Evolutionary conservation across 2,329 filamentous ascomycete genomes (phyloP), one percentile per base, ranked within the genome.

Genomic region (Stagonosporopsis tanaceti): DNA sequence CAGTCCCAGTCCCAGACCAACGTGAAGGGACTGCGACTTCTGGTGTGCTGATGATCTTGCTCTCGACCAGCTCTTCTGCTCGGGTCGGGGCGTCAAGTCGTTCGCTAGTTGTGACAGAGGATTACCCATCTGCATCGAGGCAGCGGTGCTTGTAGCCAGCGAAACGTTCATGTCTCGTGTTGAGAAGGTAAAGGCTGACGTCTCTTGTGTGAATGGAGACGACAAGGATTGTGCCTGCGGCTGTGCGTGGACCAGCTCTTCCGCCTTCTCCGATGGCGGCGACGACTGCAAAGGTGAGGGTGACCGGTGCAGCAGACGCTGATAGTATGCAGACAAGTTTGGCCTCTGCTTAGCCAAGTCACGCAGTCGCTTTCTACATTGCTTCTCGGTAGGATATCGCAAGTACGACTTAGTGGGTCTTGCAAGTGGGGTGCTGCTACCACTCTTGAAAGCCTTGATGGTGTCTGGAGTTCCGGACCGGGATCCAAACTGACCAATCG

Each of bases 301-400:
- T 52, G 84, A 88, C 50, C 85, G 80, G 35, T 81, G 81, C 60
- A 89, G 78, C 64, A 89, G 79, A 58, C 87, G 82, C 68, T 88
- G 85, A 68, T 89, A 89, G 66, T 89, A 85, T 20, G 86, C 85
- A 34, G 85, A 83, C 47, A 89, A 82, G 6, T 81, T 84, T 55
- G 87, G 85, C 67, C 87, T 86, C 61, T 82, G 80, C 70, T 84
- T 86, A 71, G 85, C 87, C 15, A 89, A 74, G 46, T 84, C 77
- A 61, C 87, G 84, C 24, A 89, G 74, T 59, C 86, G 79, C 61
- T 81, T 80, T 51, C 87, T 79, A 17, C 85, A 87, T 24, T 84
- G 83, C 46, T 84, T 80, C 66, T 87, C 84, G 1, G 82, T 84
- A 35, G 86, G 85, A 82, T 85, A 89, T 35, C 77, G 67, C 25